Conservation (phyloP, 108 stramenopile genomes). For the Parietichytrium sp. region DNA sequence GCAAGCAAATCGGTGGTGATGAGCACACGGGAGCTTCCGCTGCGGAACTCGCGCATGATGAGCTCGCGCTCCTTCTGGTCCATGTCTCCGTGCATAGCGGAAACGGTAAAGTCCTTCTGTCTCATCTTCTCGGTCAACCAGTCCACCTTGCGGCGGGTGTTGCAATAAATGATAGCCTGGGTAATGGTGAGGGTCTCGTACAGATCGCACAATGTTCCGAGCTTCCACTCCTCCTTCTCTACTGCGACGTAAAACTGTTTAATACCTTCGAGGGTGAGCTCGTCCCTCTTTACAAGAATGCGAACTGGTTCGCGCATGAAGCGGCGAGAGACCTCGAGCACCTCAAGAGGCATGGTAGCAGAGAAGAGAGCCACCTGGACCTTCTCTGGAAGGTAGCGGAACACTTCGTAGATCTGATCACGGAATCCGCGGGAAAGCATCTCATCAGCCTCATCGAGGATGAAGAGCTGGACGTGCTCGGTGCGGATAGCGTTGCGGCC, state of each 20-base stretch:
- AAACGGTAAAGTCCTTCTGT: slow-evolving; percentile 94
- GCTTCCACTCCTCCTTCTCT: slow-evolving; percentile 97
- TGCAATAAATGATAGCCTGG: slow-evolving; percentile 99
- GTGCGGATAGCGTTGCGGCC: slow-evolving; percentile 90
- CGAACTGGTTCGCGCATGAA: slow-evolving; percentile 99
- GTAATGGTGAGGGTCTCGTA: slow-evolving; percentile 99
- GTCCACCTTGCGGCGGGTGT: slow-evolving; percentile 98
- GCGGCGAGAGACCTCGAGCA: slow-evolving; percentile 92
- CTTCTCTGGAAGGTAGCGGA: slow-evolving; percentile 97
- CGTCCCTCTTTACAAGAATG: slow-evolving; percentile 99
- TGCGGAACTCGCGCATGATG: slow-evolving; percentile 99
- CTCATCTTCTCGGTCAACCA: slow-evolving; percentile 97
- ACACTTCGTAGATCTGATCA: slow-evolving; percentile 99
- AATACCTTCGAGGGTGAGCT: slow-evolving; percentile 99
- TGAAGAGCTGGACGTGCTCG: slow-evolving; percentile 88
- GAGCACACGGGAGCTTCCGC: slow-evolving; percentile 97
- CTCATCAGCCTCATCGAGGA: slow-evolving; percentile 99
- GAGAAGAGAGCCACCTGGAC: slow-evolving; percentile 98
- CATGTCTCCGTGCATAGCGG: slow-evolving; percentile 99
- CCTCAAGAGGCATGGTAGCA: slow-evolving; percentile 99
- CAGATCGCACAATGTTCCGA: slow-evolving; percentile 97
- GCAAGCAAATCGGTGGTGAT: slow-evolving; percentile 93
- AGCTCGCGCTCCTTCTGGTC: slow-evolving; percentile 98
- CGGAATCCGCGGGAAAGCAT: slow-evolving; percentile 99
- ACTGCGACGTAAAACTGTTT: slow-evolving; percentile 99